Base-by-base conservation (phyloP, 2,329 filamentous ascomycete species). In the Zymoseptoria pseudotritici region DNA sequence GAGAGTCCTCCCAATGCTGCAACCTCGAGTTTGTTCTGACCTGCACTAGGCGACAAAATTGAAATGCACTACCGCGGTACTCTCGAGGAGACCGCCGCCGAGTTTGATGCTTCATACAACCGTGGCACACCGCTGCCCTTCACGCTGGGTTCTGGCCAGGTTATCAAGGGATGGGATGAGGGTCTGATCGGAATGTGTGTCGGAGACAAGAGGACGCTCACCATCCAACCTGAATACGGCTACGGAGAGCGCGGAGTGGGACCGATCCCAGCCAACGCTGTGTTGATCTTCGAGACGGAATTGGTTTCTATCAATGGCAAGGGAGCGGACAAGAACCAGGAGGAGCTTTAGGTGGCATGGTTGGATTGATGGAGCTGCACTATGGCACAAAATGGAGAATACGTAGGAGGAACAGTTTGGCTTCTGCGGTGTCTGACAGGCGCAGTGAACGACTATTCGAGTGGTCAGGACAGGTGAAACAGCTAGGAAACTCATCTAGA, bases 151-250 rank as follows among this genome's bases (percentile, higher is more conserved):
- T 79, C 81, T 58, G 92, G 93, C 53, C 85, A 89, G 74, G 94
- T 97, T 61, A 99, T 99, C 77, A 91, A 94, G 80, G 93, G 93
- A 71, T 97, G 92, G 92, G 93, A 97, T 70, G 80, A 96, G 72
- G 93, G 93, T 56, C 83, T 97, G 22, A 73, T 95, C 53, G 90
- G 92, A 72, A 97, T 97, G 93, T 97, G 93, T 77, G 88, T 94
- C 68, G 94, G 94, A 65, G 93, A 99, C 82, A 96, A 96, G 85
- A 84, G 76, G 77, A 93, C 86, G 61, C 79, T 99, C 73, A 97
- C 91, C 26, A 94, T 99, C 57, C 91, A 91, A 56, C 91, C 93
- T 21, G 87, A 90, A 73, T 84, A 87, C 72, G 65, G 87, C 55
- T 97, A 97, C 73, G 93, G 93, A 61, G 79, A 86, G 65, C 83